Base-by-base conservation (phyloP, 2,329 filamentous ascomycete genomes). In the Cladophialophora chaetospira region DNA sequence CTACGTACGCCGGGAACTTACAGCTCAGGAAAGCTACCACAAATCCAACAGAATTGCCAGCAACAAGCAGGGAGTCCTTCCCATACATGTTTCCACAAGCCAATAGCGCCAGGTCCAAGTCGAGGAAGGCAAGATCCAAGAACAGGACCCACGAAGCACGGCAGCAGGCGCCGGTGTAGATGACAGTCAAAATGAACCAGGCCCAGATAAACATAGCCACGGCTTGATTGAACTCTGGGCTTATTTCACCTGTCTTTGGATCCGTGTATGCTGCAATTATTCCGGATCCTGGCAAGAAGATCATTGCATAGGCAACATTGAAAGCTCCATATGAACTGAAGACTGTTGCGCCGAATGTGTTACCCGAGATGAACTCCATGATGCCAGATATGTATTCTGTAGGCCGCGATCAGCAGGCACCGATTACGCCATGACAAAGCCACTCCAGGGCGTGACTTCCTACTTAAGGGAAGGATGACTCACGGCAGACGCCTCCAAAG, bases 311-410 rank as follows among this genome's bases (percentile, higher is more conserved):
- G 5, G 70, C 69, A 15, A 74, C 63, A 61, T 75, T 74, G 64
- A 75, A 75, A 25, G 71, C 72, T 33, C 65, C 72, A 53, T 74
- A 75, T 15, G 72, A 68, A 21, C 70, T 65, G 62, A 73, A 74
- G 31, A 74, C 68, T 25, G 72, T 73, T 33, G 71, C 71, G 53
- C 71, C 69, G 52, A 73, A 71, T 45, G 64, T 65, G 21, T 66
- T 66, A 21, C 63, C 63, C 2, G 62, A 52, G 15, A 65, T 55
- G 26, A 68, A 66, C 23, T 66, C 65, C 59, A 68, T 67, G 26
- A 69, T 66, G 3, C 67, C 66, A 9, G 64, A 55, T 31, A 69
- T 63, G 29, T 48, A 48, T 29, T 48, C n/a, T n/a, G n/a, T n/a
- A n/a, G n/a, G n/a, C n/a, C n/a, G n/a, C n/a, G n/a, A n/a, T n/a